Evolutionary conservation across 805 yeast species (phyloP), one percentile per base, ranked within the genome.

Genomic region (Candida caryicola): DNA sequence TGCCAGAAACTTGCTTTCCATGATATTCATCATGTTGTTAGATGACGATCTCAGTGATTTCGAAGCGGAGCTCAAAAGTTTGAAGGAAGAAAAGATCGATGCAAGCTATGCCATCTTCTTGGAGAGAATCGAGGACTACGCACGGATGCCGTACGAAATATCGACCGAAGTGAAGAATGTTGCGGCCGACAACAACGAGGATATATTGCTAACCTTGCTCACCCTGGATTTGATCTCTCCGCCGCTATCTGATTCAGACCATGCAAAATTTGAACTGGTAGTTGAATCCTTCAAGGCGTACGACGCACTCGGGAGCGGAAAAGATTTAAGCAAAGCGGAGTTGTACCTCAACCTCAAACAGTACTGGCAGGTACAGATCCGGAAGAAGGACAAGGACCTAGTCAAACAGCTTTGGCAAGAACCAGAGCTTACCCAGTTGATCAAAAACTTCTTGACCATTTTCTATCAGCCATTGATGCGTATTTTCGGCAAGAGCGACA

Each of bases 371-470:
- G 60, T 84, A 13, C 74, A 74, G 45, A 66, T 85, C 1, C 74
- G 93, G 25, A 81, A 77, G 40, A 76, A 79, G 26, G 99, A 91
- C 54, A 89, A 87, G 55, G 77, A 79, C 39, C 64, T 83, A 30
- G 61, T 90, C 68, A 81, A 80, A 50, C 81, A 82, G 52, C 56
- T 90, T 30, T 87, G 96, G 95, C 79, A 78, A 32, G 95, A 90
- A 50, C 88, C 91, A 0, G 86, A 85, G 47, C 65, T 95, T 32
- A 81, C 89, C n/a, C 72, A 72, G 26, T 70, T 91, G 29, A 66
- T 90, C 40, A 84, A 84, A 47, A 86, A 85, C 33, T 67, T 88
- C 19, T 71, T 93, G 19, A 64, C 66, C 0, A 52, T 68, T 6
- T 67, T 69, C 37, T 69, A 67, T 43, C 68, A 66, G 43, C 74